Base-by-base conservation (phyloP, 1,139 yeast genomes). In the Candida pseudoviswanathii region DNA sequence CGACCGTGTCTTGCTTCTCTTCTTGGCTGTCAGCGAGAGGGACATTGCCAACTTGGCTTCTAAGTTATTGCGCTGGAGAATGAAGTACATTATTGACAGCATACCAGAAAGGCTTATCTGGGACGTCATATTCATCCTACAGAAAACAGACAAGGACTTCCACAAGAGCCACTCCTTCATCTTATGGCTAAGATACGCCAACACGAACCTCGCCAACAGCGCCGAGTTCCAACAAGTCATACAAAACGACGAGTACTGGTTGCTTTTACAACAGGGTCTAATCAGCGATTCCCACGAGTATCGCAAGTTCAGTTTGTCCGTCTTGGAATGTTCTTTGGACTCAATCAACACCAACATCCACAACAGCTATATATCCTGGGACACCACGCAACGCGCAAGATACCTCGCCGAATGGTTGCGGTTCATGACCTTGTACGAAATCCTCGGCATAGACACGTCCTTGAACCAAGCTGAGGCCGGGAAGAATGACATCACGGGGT, bases 391-490 rank as follows among this genome's bases (percentile, higher is more conserved):
- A 1, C 59, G 58, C 2, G 60, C 61, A 0, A 57, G 59, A 2
- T 73, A 77, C 45, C 59, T 80, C 34, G 71, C 71, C 11, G 81
- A 83, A 43, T 91, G 97, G 97, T 77, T 81, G 44, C 75, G 89
- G 52, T 91, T 75, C 59, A 75, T 83, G 32, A 88, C 96, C 0
- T 68, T 91, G 10, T 86, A 83, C 56, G 96, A 91, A 61, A 86
- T 91, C 44, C 70, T 89, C 38, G 95, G 91, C 1, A 78, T 91
- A 44, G 97, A 91, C 63, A 85, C 96, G 0, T 88, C 97, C 0
- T 70, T 89, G 58, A 92, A 91, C 60, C 97, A 91, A 65, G 84
- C 94, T 0, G 85, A 85, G 57, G 97, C 91, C 9, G 95, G 96
- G 0, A 67, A 81, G 2, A 68, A 69, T 5, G 96, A 89, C 59